Conservation (phyloP, 768 basidiomycete genomes). For the Lactarius akahatsu region DNA sequence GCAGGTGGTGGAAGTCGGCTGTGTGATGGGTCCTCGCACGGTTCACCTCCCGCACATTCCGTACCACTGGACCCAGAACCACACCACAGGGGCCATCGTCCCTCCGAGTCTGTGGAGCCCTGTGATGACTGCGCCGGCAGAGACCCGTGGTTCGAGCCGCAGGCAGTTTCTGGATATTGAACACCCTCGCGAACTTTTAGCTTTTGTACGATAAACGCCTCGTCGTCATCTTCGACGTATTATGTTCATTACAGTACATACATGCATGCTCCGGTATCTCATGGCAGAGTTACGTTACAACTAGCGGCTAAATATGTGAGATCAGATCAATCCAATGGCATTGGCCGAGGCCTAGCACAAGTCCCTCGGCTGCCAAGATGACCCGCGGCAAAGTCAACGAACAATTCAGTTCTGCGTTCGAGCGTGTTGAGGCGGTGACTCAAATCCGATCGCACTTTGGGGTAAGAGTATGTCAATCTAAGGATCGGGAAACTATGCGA, state of each 20-base stretch:
- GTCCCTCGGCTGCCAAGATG: background rate
- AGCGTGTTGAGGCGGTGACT: too few relatives aligned
- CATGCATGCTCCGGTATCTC: too few relatives aligned
- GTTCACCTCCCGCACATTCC: background rate
- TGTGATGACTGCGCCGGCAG: background rate
- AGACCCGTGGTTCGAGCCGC: background rate
- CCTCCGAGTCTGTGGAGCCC: background rate
- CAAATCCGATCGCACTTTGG: background rate
- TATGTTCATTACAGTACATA: background rate
- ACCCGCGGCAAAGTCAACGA: background rate
- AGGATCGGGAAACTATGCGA: background rate
- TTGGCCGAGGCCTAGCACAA: background rate
- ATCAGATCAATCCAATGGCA: background rate
- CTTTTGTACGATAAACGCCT: background rate
- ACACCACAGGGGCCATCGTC: background rate
- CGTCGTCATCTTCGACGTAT: background rate
- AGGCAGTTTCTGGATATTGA: background rate
- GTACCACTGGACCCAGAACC: background rate
- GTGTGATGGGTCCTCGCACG: slow-evolving; percentile 15
- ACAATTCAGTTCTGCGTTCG: too few relatives aligned
- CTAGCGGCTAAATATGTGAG: background rate
- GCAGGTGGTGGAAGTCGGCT: background rate
- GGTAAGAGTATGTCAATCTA: background rate
- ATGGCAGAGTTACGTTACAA: background rate
- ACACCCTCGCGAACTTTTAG: background rate